Evolutionary conservation across 78 protist species (phyloP).

Genomic region (Speleostelium caveatum): DNA sequence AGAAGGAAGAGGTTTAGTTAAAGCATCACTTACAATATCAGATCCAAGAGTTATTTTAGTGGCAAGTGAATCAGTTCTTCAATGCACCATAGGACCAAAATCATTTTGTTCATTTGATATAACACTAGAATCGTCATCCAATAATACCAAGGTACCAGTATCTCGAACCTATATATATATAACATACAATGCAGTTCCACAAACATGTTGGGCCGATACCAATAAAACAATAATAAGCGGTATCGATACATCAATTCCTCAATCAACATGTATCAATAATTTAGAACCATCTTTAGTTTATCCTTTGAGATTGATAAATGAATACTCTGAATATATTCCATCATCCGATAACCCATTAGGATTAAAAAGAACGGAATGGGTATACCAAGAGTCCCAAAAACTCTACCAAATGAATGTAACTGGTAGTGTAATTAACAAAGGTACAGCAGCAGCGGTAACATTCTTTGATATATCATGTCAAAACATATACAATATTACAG

Average conservation of each 20-base stretch:
- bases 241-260: background rate
- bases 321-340: too few species aligned
- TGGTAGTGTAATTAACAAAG: background rate
- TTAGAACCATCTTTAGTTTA: too few species aligned
- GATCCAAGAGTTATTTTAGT: background rate
- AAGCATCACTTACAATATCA: background rate
- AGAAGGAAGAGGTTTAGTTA: background rate
- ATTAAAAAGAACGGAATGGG: too few species aligned
- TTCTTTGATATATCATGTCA: too few species aligned
- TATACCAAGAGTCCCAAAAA: too few species aligned
- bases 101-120: background rate
- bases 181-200: background rate
- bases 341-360: too few species aligned
- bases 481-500: too few species aligned
- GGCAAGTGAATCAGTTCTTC: background rate
- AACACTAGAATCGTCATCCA: background rate
- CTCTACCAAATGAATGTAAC: too few species aligned
- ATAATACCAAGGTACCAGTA: too few species aligned
- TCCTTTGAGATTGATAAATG: too few species aligned
- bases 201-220: background rate
- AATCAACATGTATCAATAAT: background rate
- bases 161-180: background rate
- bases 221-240: background rate
- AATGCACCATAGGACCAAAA: background rate
- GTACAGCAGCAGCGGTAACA: too few species aligned